These are phyloP conservation scores for Rhododendron simsii DNA, from an alignment of 148 eudicot species.

Conservation along the genomic window DNA sequence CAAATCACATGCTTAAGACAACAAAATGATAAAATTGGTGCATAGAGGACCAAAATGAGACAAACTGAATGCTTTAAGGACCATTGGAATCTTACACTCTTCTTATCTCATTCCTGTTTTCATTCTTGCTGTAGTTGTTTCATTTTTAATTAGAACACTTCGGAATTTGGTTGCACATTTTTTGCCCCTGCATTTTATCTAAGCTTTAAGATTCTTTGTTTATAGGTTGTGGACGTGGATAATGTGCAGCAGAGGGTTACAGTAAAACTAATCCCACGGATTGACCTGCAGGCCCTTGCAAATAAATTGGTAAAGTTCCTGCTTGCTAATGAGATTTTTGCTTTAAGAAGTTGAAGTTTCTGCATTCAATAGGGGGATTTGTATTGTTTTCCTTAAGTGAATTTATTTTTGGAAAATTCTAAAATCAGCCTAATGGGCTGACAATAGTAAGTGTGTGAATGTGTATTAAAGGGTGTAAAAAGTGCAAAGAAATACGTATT, in stretches of 20 bases:
- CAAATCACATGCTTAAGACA: not conserved
- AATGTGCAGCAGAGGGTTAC: slow-evolving; percentile 86
- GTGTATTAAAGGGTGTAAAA: no score
- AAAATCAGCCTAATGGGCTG: no score
- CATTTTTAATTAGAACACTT: not conserved
- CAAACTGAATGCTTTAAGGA: not conserved
- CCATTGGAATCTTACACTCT: not conserved
- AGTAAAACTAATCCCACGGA: slow-evolving; percentile 79
- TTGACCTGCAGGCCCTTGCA: slow-evolving; percentile 85
- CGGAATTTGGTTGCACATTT: not conserved
- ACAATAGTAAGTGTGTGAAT: no score
- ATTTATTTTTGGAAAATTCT: not conserved
- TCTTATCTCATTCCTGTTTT: not conserved
- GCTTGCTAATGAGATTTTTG: not conserved
- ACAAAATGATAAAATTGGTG: not conserved
- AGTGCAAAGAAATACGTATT: no score
- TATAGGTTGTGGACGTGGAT: slow-evolving; percentile 86
- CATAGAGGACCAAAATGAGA: not conserved
- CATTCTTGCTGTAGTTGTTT: not conserved
- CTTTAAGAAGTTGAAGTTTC: not conserved
- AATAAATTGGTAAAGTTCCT: slow-evolving; percentile 54
- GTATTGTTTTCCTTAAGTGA: not conserved
- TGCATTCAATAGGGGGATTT: not conserved
- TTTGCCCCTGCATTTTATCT: not conserved
- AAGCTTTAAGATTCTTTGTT: not conserved